Conservation (phyloP, 164 flowering plant genomes). For the Buxus sempervirens region DNA sequence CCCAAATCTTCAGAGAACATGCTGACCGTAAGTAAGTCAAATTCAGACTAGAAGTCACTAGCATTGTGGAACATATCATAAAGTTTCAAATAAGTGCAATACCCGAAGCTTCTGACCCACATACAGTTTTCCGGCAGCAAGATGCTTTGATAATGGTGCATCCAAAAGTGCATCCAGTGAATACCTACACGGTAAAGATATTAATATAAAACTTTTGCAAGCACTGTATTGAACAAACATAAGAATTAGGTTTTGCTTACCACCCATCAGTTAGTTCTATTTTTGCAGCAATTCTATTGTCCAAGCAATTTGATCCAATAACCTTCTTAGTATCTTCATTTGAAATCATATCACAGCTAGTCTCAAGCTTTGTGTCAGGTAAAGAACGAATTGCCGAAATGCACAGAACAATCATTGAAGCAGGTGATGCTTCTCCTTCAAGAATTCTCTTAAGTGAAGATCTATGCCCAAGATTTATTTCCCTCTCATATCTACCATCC, state of each 20-base stretch:
- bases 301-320: conserved; percentile 14
- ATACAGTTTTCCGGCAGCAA: conserved; percentile 61
- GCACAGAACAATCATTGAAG: conserved; percentile 75
- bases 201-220: conserved; percentile 6
- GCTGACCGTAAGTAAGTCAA: conserved; percentile 3
- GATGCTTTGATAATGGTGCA: conserved; percentile 55
- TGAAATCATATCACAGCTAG: conserved; percentile 7
- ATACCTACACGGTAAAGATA: conserved; percentile 55
- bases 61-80: conserved; percentile 3
- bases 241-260: conserved; percentile 40
- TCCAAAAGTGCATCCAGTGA: conserved; percentile 74
- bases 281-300: conserved; percentile 26
- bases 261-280: conserved; percentile 97
- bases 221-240: neutral
- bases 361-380: conserved; percentile 12
- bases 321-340: conserved; percentile 18
- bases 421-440: conserved; percentile 82
- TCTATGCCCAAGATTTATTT: conserved; percentile 87
- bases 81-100: conserved; percentile 15
- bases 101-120: conserved; percentile 97
- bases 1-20: conserved; percentile 69
- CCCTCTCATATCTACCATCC: conserved; percentile 78
- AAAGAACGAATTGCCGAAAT: conserved; percentile 55
- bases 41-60: conserved; percentile 8
- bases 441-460: conserved; percentile 86